Conservation (phyloP, 2,329 filamentous ascomycete genomes). For the Aquanectria penicillioides region DNA sequence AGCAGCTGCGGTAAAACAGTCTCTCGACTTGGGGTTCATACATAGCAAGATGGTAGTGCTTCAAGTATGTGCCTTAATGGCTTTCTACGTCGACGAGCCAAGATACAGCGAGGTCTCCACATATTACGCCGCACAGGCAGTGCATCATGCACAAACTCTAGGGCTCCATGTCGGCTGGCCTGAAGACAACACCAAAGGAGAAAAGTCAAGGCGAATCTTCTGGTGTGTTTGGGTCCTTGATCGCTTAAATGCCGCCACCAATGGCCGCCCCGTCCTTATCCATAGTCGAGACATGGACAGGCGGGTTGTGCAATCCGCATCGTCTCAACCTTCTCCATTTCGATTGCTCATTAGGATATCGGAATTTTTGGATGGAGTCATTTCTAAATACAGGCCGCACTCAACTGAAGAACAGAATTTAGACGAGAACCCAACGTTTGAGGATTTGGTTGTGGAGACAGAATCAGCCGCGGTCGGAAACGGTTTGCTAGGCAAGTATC, state of each 20-base stretch:
- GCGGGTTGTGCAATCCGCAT: not conserved
- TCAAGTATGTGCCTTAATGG: conserved; percentile 6
- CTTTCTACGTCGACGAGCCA: conserved; percentile 11
- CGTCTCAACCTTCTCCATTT: not conserved
- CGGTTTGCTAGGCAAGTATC: not conserved
- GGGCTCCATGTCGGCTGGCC: conserved; percentile 12
- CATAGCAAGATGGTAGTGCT: conserved; percentile 12
- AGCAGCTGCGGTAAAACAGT: not conserved
- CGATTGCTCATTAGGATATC: not conserved
- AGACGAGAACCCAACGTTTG: not conserved
- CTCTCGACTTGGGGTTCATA: conserved; percentile 8
- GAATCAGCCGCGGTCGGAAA: not conserved
- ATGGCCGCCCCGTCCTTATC: conserved; percentile 9
- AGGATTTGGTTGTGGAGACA: not conserved
- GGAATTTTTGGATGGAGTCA: not conserved
- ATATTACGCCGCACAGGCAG: conserved; percentile 2
- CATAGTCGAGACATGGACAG: conserved; percentile 10
- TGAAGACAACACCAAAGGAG: not conserved
- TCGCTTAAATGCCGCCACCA: conserved; percentile 7
- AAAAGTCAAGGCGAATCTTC: conserved; percentile 1
- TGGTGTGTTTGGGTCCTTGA: conserved; percentile 16
- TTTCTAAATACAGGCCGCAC: conserved; percentile 9
- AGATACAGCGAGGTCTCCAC: conserved; percentile 7
- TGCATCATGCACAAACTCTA: conserved; percentile 9
- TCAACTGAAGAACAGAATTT: not conserved